A percentile compares a stretch with the other conserved stretches of the same genome.
These are phyloP conservation scores for Verticillium zaregamsianum DNA, from an alignment of 2,329 filamentous ascomycete genomes.

Conservation along the genomic window DNA sequence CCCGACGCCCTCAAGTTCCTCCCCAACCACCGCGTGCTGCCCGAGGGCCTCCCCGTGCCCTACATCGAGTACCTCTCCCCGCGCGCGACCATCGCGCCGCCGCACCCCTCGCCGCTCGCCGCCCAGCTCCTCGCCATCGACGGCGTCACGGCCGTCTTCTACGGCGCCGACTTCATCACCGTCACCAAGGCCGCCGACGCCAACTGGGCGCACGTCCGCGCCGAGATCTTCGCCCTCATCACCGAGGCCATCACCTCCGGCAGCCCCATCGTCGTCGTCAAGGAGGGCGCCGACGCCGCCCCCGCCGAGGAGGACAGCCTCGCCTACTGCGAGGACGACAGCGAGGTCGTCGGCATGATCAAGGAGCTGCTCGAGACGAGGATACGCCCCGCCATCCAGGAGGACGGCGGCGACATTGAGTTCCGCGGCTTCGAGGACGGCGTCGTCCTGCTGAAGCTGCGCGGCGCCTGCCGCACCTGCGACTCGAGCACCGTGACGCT, in stretches of 20 bases:
- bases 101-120: slow-evolving; percentile 86
- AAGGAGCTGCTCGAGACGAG: slow-evolving; percentile 95
- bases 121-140: slow-evolving; percentile 89
- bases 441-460: slow-evolving; percentile 78
- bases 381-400: slow-evolving; percentile 92
- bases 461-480: slow-evolving; percentile 91
- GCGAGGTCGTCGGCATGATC: slow-evolving; percentile 96
- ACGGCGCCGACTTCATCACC: slow-evolving; percentile 93
- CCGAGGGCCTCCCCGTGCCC: slow-evolving; percentile 64
- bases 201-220: slow-evolving; percentile 92
- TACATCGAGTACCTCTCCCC: slow-evolving; percentile 92
- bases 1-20: slow-evolving; percentile 95
- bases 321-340: slow-evolving; percentile 83
- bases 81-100: slow-evolving; percentile 80
- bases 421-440: slow-evolving; percentile 86
- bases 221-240: slow-evolving; percentile 92
- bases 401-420: slow-evolving; percentile 97
- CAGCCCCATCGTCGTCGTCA: slow-evolving; percentile 71
- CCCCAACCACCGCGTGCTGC: slow-evolving; percentile 82
- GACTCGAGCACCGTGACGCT: slow-evolving; percentile 95
- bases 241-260: slow-evolving; percentile 87
- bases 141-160: slow-evolving; percentile 92
- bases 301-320: slow-evolving; percentile 62
- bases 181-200: slow-evolving; percentile 85
- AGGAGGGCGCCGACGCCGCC: slow-evolving; percentile 40